A percentile compares a stretch with the other conserved stretches of the same genome.
Conservation (phyloP, 495 filamentous ascomycete genomes). For the Penicillium diatomitis region DNA sequence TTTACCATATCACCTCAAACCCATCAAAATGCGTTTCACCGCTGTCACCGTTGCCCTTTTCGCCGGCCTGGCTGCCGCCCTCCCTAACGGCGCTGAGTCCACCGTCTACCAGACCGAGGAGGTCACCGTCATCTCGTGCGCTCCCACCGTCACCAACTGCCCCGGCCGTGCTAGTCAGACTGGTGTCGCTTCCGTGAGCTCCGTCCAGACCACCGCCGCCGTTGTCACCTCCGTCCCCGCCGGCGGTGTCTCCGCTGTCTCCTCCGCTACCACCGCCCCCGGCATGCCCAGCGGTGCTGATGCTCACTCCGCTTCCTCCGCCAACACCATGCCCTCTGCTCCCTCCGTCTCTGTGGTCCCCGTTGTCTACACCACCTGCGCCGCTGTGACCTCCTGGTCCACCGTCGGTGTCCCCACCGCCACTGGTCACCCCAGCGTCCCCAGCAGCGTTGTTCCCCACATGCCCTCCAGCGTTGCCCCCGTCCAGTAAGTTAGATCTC, state of each 20-base stretch:
- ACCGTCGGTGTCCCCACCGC: constrained; percentile 15
- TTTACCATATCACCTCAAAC: constrained; percentile 15
- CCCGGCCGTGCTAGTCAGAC: constrained; percentile 30
- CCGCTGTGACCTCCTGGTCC: constrained; percentile 2
- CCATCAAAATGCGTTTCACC: constrained; percentile 48
- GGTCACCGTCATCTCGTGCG: constrained; percentile 52
- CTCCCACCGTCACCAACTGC: constrained; percentile 50
- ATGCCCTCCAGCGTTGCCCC: constrained; percentile 8
- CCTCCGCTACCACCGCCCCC: constrained; percentile 11
- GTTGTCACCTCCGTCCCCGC: constrained; percentile 8
- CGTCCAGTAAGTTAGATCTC: constrained; percentile 5
- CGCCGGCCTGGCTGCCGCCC: constrained; percentile 37
- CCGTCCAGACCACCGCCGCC: constrained; percentile 11
- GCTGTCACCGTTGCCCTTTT: constrained; percentile 40
- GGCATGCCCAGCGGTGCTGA: constrained; percentile 4
- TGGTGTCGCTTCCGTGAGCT: constrained; percentile 7
- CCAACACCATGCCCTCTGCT: constrained; percentile 8
- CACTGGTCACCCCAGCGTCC: constrained; percentile 15
- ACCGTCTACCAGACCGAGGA: constrained; percentile 47
- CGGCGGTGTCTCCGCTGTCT: constrained; percentile 13
- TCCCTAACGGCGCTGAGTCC: constrained; percentile 26
- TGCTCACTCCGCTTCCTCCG: background rate
- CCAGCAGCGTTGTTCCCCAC: constrained; percentile 22
- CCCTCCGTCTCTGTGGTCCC: constrained; percentile 5
- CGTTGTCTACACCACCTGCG: constrained; percentile 1